Conservation (phyloP, 169 alveolate genomes). For the Neospora caninum region DNA sequence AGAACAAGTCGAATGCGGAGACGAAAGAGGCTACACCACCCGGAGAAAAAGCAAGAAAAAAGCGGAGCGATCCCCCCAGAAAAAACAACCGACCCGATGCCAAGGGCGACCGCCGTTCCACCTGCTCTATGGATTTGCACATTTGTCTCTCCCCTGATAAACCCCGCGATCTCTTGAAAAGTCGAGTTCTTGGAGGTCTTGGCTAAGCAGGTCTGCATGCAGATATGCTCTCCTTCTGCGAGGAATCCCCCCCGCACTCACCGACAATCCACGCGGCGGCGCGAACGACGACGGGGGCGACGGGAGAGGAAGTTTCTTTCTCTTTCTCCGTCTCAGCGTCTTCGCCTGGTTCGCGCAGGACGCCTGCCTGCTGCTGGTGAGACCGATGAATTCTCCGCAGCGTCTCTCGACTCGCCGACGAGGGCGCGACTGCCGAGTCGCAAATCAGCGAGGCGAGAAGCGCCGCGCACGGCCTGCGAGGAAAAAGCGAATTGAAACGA, state of each 20-base stretch:
- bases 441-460: conserved; percentile 23
- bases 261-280: conserved; percentile 57
- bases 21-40: too few relatives aligned
- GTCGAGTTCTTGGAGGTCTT: too few relatives aligned
- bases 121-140: too few relatives aligned
- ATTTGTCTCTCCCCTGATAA: too few relatives aligned
- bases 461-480: conserved; percentile 45
- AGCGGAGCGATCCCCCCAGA: too few relatives aligned
- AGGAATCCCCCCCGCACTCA: neutral
- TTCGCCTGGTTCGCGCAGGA: neutral
- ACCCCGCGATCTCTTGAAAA: too few relatives aligned
- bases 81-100: too few relatives aligned
- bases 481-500: too few relatives aligned
- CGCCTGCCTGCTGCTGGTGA: neutral
- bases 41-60: too few relatives aligned
- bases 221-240: too few relatives aligned
- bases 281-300: conserved; percentile 29
- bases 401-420: neutral
- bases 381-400: neutral
- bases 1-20: neutral
- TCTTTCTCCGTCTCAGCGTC: neutral
- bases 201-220: too few relatives aligned
- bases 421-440: neutral
- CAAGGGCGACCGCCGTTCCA: too few relatives aligned
- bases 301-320: neutral